Evolutionary conservation across 345 rosid genomes (phyloP), one percentile per base, ranked within the genome.

Genomic region (Sonneratia alba): DNA sequence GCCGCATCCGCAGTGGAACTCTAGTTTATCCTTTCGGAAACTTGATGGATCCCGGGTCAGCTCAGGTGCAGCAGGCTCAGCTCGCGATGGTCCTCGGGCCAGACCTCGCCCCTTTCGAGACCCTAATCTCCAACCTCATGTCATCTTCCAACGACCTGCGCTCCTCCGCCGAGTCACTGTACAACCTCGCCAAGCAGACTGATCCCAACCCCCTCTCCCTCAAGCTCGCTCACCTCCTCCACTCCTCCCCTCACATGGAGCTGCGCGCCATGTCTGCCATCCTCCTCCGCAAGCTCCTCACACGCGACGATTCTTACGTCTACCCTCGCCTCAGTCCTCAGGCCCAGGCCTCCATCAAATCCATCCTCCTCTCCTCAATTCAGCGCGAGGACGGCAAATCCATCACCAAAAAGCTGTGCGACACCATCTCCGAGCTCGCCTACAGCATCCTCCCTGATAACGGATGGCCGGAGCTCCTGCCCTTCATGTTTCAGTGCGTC

Each of bases 381-480:
- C 99, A 96, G 75, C 88, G 86, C 2, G 98, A 96, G 63, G 83
- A 78, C n/a, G 75, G 87, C 13, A 96, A 90, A 69, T 85, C 98
- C 57, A 91, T 91, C 59, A 76, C 89, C 1, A 92, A 91, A 83
- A 96, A 96, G 88, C 77, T 96, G 18, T 90, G 98, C 79, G 99
- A 92, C 68, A 96, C 98, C 18, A 85, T 96, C 66, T 88, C 99
- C 9, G 99, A 96, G 84, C 91, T 96, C 49, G 98, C 99, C 21
- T 89, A 97, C 0, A 87, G 91, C 66, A 88, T 96, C 73, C 68
- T 96, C 27, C 90, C 89, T 2, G 97, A 92, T 1, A 88, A 91
- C 36, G 94, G 90, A 0, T 96, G 99, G 99, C 99, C 99, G 1
- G 99, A 96, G 87, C 79, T 96, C 48, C 71, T 96, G 36, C 99